Conservation (phyloP, 768 basidiomycete genomes). For the Galerina sulciceps region DNA sequence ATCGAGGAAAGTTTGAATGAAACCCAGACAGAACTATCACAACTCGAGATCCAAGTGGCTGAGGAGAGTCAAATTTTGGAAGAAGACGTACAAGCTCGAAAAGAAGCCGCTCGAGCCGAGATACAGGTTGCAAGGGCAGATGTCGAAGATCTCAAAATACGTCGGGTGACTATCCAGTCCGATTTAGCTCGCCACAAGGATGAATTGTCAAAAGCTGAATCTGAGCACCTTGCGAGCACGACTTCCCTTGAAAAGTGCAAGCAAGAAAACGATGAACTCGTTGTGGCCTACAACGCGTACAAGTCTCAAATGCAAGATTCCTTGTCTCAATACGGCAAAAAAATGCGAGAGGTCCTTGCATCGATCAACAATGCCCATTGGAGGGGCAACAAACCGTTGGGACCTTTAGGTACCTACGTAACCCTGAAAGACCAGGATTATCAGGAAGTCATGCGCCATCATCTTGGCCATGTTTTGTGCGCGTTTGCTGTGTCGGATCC, state of each 20-base stretch:
- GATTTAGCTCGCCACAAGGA: background rate
- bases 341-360: background rate
- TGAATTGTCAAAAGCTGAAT: background rate
- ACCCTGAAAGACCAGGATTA: background rate
- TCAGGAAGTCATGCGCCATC: background rate
- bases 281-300: background rate
- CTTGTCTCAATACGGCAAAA: background rate
- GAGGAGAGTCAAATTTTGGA: constrained; percentile 1
- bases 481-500: background rate
- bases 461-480: background rate
- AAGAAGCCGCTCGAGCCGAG: background rate
- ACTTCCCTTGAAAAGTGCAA: background rate
- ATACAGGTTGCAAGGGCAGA: background rate
- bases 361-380: background rate
- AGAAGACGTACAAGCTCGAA: background rate
- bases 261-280: background rate
- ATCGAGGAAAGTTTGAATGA: background rate
- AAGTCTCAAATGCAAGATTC: constrained; percentile 3
- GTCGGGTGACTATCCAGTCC: background rate
- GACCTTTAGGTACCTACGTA: constrained; percentile 2
- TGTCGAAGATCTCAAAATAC: background rate
- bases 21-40: background rate
- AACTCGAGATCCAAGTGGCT: background rate
- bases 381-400: constrained; percentile 2
- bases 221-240: background rate